Evolutionary conservation across 345 rosid genomes (phyloP).

Genomic region (Rhodamnia argentea): DNA sequence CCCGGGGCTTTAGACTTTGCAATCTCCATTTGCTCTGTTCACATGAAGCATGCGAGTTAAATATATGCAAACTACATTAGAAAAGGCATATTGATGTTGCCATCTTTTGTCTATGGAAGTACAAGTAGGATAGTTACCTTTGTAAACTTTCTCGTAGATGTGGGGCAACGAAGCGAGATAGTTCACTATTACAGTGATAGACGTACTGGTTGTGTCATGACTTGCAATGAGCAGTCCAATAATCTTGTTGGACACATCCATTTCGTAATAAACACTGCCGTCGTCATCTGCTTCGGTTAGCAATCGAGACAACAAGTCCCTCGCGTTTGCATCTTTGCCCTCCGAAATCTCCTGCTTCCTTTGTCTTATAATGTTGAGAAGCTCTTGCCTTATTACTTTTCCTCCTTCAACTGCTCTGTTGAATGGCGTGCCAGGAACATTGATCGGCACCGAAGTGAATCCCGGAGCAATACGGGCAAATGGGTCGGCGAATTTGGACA

Average conservation of each 20-base stretch:
- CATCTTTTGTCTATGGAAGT: background rate
- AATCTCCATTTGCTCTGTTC: background rate
- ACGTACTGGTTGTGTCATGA: background rate
- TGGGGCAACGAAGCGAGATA: background rate
- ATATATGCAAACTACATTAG: background rate
- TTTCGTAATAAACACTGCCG: background rate
- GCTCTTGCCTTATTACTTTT: background rate
- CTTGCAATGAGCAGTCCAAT: background rate
- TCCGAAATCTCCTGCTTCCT: background rate
- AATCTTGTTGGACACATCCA: background rate
- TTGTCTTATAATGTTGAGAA: background rate
- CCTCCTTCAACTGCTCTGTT: background rate
- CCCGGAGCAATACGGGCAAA: background rate
- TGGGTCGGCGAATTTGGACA: background rate
- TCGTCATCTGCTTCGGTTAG: background rate
- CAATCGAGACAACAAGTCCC: background rate
- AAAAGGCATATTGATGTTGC: background rate
- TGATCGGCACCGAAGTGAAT: background rate
- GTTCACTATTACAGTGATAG: background rate
- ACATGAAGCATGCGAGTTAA: background rate
- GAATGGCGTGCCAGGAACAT: background rate
- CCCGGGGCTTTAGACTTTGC: background rate
- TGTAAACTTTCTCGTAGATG: background rate
- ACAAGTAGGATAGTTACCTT: background rate
- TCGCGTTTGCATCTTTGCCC: background rate